Conservation (phyloP, 1,139 yeast species). For the Hyphopichia pseudoburtonii region DNA sequence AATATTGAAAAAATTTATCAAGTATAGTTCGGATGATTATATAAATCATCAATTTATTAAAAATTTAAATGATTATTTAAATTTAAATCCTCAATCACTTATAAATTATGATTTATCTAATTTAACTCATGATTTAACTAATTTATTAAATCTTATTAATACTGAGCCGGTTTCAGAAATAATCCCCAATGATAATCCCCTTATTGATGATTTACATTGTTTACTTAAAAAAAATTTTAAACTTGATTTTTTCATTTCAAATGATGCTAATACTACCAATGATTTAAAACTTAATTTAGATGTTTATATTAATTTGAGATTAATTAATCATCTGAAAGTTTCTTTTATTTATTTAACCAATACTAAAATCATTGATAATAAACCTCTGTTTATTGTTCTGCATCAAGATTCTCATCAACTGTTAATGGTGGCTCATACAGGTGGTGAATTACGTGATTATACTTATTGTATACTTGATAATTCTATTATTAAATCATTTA, state of each 20-base stretch:
- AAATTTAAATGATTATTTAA: constrained; percentile 35
- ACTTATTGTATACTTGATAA: constrained; percentile 44
- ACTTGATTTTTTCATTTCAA: constrained; percentile 35
- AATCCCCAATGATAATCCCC: neutral
- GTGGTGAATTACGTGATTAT: constrained; percentile 44
- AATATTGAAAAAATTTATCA: constrained; percentile 74
- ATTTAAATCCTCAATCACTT: constrained; percentile 52
- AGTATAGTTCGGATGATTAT: constrained; percentile 50
- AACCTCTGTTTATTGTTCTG: constrained; percentile 36
- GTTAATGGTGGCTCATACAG: constrained; percentile 36
- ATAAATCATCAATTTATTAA: constrained; percentile 38
- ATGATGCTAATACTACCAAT: constrained; percentile 33
- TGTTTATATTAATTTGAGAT: constrained; percentile 32
- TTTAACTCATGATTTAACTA: constrained; percentile 61
- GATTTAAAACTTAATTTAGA: constrained; percentile 39
- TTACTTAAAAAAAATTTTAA: constrained; percentile 40
- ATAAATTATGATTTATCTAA: constrained; percentile 64
- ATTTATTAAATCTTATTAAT: constrained; percentile 11
- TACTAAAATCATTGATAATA: constrained; percentile 11
- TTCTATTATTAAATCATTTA: constrained; percentile 24
- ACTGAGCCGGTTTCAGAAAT: neutral
- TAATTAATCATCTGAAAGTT: constrained; percentile 3
- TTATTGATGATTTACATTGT: constrained; percentile 31
- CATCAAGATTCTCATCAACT: constrained; percentile 26
- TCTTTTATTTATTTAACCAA: constrained; percentile 23